These are phyloP conservation scores for Fusarium solani-melongenae DNA, from an alignment of 2,329 filamentous ascomycete genomes.

Conservation along the genomic window DNA sequence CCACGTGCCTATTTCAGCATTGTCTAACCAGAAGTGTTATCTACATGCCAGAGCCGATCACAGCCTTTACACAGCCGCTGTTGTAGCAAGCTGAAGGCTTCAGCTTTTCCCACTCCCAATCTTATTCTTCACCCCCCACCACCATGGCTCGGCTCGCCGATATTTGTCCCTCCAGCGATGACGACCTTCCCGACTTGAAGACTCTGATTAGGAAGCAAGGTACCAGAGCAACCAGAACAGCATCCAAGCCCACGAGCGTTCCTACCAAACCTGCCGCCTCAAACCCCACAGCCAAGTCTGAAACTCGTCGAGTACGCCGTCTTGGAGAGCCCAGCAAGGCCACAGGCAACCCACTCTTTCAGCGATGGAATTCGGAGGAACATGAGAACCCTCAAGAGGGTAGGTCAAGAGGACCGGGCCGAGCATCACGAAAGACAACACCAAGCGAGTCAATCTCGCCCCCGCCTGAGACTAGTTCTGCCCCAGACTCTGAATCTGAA, in stretches of 20 bases:
- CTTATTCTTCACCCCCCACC: neutral
- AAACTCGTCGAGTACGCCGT: constrained; percentile 47
- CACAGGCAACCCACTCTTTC: constrained; percentile 46
- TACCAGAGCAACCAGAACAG: constrained; percentile 26
- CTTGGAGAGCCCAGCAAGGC: constrained; percentile 40
- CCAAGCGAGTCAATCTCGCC: neutral
- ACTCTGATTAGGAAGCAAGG: constrained; percentile 41
- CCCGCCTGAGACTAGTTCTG: neutral
- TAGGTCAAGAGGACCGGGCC: constrained; percentile 4
- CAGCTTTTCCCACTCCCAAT: neutral
- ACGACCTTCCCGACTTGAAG: constrained; percentile 56
- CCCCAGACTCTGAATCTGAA: constrained; percentile 12
- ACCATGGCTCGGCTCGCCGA: constrained; percentile 46
- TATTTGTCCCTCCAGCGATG: constrained; percentile 49
- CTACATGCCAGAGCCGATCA: constrained; percentile 10
- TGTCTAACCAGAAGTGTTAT: constrained; percentile 10
- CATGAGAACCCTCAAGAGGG: constrained; percentile 11
- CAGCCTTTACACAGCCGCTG: neutral
- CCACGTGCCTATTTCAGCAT: constrained; percentile 15
- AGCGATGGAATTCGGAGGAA: constrained; percentile 45
- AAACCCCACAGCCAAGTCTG: constrained; percentile 39
- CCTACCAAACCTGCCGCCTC: constrained; percentile 35
- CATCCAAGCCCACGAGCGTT: constrained; percentile 7
- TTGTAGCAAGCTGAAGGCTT: neutral
- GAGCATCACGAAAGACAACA: constrained; percentile 4